Base-by-base conservation (phyloP, 352 stramenopile genomes). In the Aphanomyces cochlioides region DNA sequence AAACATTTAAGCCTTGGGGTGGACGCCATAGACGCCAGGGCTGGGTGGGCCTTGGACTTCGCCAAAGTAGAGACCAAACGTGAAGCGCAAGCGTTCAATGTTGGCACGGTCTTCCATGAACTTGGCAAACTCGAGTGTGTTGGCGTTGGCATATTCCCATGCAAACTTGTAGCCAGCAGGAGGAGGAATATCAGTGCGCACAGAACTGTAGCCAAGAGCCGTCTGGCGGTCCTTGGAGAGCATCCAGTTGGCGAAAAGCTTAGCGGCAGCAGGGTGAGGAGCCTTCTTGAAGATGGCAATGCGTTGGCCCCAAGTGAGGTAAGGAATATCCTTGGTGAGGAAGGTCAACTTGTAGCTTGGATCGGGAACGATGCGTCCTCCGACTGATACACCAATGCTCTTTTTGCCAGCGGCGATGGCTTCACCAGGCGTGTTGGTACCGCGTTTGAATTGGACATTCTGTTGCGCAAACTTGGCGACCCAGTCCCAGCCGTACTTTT, bases 171-270 rank as follows among this genome's bases (percentile, higher is more conserved):
- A 72, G n/a, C 73, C 66, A 2, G 28, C 28, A 28, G 28, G 28
- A 28, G 28, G 28, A 15, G 67, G 38, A 48, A 88, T 37, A 56
- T 85, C 80, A 61, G 72, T 80, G 60, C 78, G 78, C 41, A 74
- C 58, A 5, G 75, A 82, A 66, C 28, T 36, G 34, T 74, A 68
- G 21, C 75, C 66, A 4, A 79, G 19, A 5, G 66, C 75, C 41
- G 58, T 75, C 68, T 87, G 78, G 8, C 69, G 54, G 3, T 79
- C 66, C 53, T 81, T 75, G 47, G 72, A 77, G 28, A 81, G 40
- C 56, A 77, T 59, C 79, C 81, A 86, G 77, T 86, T 88, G 68
- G 84, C 56, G 64, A 88, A 79, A 17, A 88, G 73, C 73, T 88
- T 88, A 58, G 79, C 77, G 1, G 78, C 78, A 1, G 81, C 81